Evolutionary conservation across 352 stramenopile genomes (phyloP).

Genomic region (Pythium rhizo-oryzae): DNA sequence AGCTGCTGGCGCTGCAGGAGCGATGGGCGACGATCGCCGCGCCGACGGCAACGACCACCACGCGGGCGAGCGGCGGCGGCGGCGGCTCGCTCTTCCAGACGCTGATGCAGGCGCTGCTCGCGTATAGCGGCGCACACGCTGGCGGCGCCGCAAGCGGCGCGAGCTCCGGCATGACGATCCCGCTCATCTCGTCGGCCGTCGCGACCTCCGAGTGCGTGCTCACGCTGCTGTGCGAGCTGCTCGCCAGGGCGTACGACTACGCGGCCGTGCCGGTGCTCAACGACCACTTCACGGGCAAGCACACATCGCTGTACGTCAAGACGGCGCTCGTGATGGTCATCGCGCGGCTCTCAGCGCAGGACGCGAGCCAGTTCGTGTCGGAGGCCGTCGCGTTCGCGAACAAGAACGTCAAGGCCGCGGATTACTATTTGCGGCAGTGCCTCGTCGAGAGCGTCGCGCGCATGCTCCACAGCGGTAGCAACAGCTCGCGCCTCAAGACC

Average conservation of each 20-base stretch:
- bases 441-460: constrained; percentile 68
- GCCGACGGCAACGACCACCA: constrained; percentile 13
- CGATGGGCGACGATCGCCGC: constrained; percentile 47
- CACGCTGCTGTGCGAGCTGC: constrained; percentile 67
- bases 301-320: constrained; percentile 66
- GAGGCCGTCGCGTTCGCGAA: constrained; percentile 70
- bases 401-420: constrained; percentile 56
- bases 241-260: constrained; percentile 79
- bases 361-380: constrained; percentile 65
- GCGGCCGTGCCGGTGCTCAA: constrained; percentile 55
- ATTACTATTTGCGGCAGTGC: constrained; percentile 84
- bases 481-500: constrained; percentile 38
- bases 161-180: constrained; percentile 46
- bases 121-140: constrained; percentile 60
- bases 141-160: constrained; percentile 35
- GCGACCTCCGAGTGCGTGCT: constrained; percentile 73
- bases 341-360: constrained; percentile 50
- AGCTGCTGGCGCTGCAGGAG: constrained; percentile 61
- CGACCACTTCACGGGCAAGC: constrained; percentile 56
- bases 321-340: constrained; percentile 73
- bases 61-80: neutral
- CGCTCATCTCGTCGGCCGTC: constrained; percentile 47
- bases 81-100: constrained; percentile 57
- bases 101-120: constrained; percentile 64
- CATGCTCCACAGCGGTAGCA: constrained; percentile 36